phyloP scores from a whole-genome alignment of 352 stramenopile genomes.

The Phytophthora aleatoria region DNA sequence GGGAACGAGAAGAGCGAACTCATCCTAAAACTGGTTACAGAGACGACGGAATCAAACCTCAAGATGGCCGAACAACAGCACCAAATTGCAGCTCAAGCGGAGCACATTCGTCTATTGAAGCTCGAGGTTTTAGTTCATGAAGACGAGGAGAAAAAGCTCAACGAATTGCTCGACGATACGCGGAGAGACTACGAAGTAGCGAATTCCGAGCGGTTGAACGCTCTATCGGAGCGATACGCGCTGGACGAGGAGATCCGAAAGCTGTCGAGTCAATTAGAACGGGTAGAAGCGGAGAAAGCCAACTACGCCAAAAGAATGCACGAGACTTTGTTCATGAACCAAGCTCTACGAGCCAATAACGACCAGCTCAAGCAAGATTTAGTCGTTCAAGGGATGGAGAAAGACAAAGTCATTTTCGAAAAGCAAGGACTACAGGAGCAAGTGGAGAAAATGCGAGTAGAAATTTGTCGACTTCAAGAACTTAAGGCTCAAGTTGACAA shows the following conservation, averaged over 20 bases:
- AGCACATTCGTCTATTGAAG: conserved; percentile 63
- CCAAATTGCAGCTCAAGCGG: conserved; percentile 31
- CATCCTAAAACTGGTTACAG: conserved; percentile 50
- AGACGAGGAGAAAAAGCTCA: conserved; percentile 66
- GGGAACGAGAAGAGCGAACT: conserved; percentile 54
- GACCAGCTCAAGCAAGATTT: conserved; percentile 69
- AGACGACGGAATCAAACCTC: conserved; percentile 41
- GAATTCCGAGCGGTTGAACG: conserved; percentile 70
- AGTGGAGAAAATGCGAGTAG: conserved; percentile 32
- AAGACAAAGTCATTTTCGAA: conserved; percentile 52
- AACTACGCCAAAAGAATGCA: conserved; percentile 73
- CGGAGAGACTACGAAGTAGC: conserved; percentile 68
- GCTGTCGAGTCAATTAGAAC: conserved; percentile 54
- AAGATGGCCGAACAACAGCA: conserved; percentile 52
- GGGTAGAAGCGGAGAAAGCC: conserved; percentile 57
- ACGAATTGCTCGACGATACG: conserved; percentile 59
- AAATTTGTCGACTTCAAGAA: conserved; percentile 40
- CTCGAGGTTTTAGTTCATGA: conserved; percentile 77
- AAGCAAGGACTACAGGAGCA: conserved; percentile 45
- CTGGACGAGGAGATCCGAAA: conserved; percentile 73
- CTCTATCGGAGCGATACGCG: conserved; percentile 57
- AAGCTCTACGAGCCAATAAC: conserved; percentile 61
- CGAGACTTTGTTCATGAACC: conserved; percentile 80
- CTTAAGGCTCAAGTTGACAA: conserved; percentile 49
- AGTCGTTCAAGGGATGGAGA: conserved; percentile 63